Conservation (phyloP, 768 basidiomycete species). For the Boletus huronensis region DNA sequence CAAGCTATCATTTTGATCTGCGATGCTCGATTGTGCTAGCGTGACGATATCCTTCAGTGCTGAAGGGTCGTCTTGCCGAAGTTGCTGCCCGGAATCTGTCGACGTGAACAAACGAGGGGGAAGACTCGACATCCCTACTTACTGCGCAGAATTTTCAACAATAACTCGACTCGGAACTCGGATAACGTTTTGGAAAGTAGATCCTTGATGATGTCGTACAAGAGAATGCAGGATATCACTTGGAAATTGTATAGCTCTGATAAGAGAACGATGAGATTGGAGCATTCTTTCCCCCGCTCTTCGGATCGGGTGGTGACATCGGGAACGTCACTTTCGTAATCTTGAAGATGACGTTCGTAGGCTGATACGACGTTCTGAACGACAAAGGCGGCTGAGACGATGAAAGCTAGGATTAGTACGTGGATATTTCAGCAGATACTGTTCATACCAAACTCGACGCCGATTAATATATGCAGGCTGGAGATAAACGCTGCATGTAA, state of each 20-base stretch:
- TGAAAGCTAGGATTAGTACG: neutral
- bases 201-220: constrained; percentile 85
- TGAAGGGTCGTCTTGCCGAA: constrained; percentile 88
- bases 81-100: constrained; percentile 85
- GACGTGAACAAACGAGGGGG: constrained; percentile 4
- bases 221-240: constrained; percentile 81
- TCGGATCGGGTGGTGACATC: constrained; percentile 27
- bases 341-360: constrained; percentile 58
- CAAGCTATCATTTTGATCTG: constrained; percentile 44
- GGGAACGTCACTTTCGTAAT: constrained; percentile 22
- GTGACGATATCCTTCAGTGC: constrained; percentile 89
- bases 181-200: constrained; percentile 62
- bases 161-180: constrained; percentile 81
- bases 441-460: constrained; percentile 83
- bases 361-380: constrained; percentile 65
- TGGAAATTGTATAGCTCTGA: constrained; percentile 97
- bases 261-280: constrained; percentile 82
- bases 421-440: neutral
- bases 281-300: constrained; percentile 75
- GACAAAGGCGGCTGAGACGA: constrained; percentile 68
- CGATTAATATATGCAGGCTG: constrained; percentile 73
- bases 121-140: constrained; percentile 21
- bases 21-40: constrained; percentile 71
- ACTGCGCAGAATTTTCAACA: constrained; percentile 86
- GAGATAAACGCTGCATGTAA: constrained; percentile 85